Conservation (phyloP, 2,329 filamentous ascomycete species). For the Colletotrichum truncatum region DNA sequence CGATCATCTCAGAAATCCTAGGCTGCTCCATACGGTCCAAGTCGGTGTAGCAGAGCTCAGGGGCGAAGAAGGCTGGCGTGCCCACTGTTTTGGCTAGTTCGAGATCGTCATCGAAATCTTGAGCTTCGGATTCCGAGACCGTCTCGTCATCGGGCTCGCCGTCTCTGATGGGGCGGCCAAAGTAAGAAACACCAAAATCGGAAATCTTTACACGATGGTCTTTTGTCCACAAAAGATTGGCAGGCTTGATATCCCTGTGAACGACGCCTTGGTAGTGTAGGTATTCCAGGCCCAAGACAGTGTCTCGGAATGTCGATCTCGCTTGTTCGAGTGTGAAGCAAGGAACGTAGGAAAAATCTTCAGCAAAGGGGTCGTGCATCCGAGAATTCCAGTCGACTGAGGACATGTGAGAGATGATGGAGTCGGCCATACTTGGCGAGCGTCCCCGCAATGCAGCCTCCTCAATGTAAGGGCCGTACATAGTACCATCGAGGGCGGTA, state of each 20-base stretch:
- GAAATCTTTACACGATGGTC: conserved; percentile 95
- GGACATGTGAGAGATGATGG: conserved; percentile 76
- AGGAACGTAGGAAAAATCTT: conserved; percentile 93
- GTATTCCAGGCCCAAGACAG: conserved; percentile 92
- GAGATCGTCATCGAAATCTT: conserved; percentile 89
- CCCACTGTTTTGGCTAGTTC: conserved; percentile 98
- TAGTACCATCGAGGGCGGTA: conserved; percentile 76
- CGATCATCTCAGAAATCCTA: conserved; percentile 91
- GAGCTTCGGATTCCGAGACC: conserved; percentile 82
- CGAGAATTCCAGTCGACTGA: conserved; percentile 67
- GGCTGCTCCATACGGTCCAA: conserved; percentile 69
- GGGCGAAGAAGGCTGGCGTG: conserved; percentile 96
- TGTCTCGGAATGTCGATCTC: conserved; percentile 88
- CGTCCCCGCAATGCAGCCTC: conserved; percentile 69
- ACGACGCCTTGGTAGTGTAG: conserved; percentile 88
- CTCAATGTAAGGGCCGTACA: conserved; percentile 76
- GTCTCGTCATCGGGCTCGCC: conserved; percentile 81
- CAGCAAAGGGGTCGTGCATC: conserved; percentile 74
- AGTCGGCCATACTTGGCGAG: conserved; percentile 84
- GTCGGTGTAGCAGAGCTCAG: conserved; percentile 93
- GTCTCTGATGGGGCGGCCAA: conserved; percentile 86
- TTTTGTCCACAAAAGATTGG: conserved; percentile 88
- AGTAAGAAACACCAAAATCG: conserved; percentile 98
- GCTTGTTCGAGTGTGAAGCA: conserved; percentile 89
- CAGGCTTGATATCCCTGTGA: conserved; percentile 86